Base-by-base conservation (phyloP, 495 filamentous ascomycete species). In the Aspergillus cristatus region DNA sequence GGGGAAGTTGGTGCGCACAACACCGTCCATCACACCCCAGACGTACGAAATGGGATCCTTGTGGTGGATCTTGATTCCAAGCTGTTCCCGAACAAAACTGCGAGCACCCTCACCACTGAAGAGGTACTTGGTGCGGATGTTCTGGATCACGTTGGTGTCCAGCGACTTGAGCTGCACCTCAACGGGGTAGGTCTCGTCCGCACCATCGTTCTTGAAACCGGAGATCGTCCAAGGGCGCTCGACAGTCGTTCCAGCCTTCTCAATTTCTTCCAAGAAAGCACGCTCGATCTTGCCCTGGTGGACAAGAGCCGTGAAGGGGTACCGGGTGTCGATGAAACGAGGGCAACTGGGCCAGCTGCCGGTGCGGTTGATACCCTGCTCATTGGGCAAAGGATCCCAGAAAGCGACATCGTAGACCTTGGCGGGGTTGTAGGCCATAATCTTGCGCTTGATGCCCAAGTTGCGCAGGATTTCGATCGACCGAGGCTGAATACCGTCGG, bases 11-110 rank as follows among this genome's bases (percentile, higher is more conserved):
- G 86, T 91, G 18, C 64, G 68, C 13, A 85, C 79, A 38, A 82
- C 80, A 41, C 85, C 70, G 44, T 94, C 87, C 79, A 93, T 82
- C 32, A 94, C 86, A 58, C 87, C 87, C 81, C 81, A 86, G 16
- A 84, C 74, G 37, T 78, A 68, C 17, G 71, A 63, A 35, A 81
- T 76, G 13, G 74, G 77, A 44, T 80, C 76, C 57, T 78, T 79
- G 58, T 79, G 71, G 33, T 56, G 68, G 36, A 81, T 72, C 50
- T 70, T 54, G 34, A 81, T 71, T 13, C 65, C 71, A 15, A 81
- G 59, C 47, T 77, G 60, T 35, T 79, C 68, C 32, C 77, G 57
- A 28, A 81, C 66, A 42, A 78, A 78, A 51, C 74, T 78, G 37
- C 69, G 70, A n/a, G 77, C 74, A 36, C 77, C 77, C 53, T 80